Conservation (phyloP, 352 stramenopile species). For the Pythium folliculosum region DNA sequence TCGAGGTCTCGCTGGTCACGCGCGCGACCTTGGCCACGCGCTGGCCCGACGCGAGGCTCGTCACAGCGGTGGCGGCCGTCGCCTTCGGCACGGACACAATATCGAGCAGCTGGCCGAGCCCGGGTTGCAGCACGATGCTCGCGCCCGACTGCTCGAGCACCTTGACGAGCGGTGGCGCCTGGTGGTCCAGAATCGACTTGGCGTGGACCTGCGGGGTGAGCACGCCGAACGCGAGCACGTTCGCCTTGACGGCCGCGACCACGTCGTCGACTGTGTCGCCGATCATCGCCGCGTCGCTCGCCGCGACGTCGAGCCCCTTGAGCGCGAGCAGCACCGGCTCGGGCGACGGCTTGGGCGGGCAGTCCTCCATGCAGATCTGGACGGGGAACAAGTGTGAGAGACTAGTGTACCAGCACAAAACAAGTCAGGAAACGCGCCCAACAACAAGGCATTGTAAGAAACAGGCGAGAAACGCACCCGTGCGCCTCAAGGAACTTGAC, state of each 20-base stretch:
- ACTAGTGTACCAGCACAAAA: constrained; percentile 33
- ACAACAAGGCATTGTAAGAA: neutral
- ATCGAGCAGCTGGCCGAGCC: constrained; percentile 83
- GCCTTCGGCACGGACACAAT: constrained; percentile 43
- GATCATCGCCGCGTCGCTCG: constrained; percentile 88
- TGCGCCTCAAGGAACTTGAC: constrained; percentile 92
- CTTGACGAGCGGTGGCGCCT: constrained; percentile 43
- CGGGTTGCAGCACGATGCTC: constrained; percentile 61
- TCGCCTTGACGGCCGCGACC: constrained; percentile 76
- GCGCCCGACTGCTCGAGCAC: constrained; percentile 64
- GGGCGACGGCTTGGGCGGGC: constrained; percentile 92
- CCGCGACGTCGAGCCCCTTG: constrained; percentile 76
- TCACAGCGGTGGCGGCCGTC: neutral
- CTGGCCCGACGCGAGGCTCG: constrained; percentile 1
- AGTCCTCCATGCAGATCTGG: constrained; percentile 96
- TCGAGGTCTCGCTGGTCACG: constrained; percentile 95
- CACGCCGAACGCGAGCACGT: constrained; percentile 76
- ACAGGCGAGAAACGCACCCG: constrained; percentile 31
- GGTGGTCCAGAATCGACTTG: constrained; percentile 70
- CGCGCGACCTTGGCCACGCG: constrained; percentile 51
- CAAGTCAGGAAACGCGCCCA: too few relatives aligned
- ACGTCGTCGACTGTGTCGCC: constrained; percentile 98
- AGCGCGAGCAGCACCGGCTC: constrained; percentile 87
- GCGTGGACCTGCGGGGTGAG: constrained; percentile 86
- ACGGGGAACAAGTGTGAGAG: constrained; percentile 88